Base-by-base conservation (phyloP, 306 rosid species). In the Senna siamea region DNA sequence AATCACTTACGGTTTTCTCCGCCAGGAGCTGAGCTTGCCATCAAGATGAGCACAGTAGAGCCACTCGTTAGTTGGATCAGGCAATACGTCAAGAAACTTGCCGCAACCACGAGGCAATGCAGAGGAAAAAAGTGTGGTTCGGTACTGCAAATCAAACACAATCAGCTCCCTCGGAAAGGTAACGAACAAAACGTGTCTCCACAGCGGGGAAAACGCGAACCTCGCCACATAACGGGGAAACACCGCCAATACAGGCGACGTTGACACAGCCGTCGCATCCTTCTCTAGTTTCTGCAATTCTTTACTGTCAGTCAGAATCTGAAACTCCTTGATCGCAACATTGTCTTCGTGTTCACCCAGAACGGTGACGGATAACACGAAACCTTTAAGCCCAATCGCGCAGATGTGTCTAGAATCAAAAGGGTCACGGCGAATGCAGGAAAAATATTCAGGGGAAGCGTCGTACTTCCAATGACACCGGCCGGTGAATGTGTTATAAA, bases 21-120 rank as follows among this genome's bases (percentile, higher is more conserved):
- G 86, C 99, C 99, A 95, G 56, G 90, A 87, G 72, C 97, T 95
- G 79, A 95, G 96, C 82, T 70, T 95, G 70, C 99, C 99, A 66
- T 95, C 98, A 8, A 87, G 72, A 69, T 95, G 99, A 78, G 89
- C 93, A 78, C 99, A 95, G 73, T 95, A 89, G 43, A 95, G 73
- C 75, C 86, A 80, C 48, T 90, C 98, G 19, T 83, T 83, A 80
- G 79, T 85, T 6, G 92, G 93, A 82, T 95, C 99, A 5, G 99
- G 93, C 47, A 95, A 69, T 80, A 95, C 96, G 23, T 88, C 99
- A 3, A 88, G 87, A 76, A 92, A 90, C 85, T 95, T 95, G 79
- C 98, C 89, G 34, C 90, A 88, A 15, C 97, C 96, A 37, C 96
- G 98, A 52, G 98, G 98, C 85, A 92, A 73, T 15, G 93, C 50